These are phyloP conservation scores for Neofusicoccum sp. DNA, from an alignment of 2,329 filamentous ascomycete species.

Conservation along the genomic window DNA sequence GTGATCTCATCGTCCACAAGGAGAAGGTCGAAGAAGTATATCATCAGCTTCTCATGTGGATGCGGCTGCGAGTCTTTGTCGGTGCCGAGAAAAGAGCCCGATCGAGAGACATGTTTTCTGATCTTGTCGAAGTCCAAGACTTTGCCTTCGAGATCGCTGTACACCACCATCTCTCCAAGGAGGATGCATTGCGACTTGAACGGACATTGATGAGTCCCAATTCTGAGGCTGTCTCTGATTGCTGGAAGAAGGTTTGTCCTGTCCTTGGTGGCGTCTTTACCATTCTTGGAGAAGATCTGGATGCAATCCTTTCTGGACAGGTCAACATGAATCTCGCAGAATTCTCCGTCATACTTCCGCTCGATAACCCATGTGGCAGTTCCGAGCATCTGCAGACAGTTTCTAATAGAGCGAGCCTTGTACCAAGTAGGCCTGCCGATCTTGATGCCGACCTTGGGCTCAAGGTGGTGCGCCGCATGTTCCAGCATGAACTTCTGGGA, in stretches of 20 bases:
- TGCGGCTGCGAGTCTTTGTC: slow-evolving; percentile 64
- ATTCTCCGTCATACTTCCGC: slow-evolving; percentile 83
- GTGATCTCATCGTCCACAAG: slow-evolving; percentile 55
- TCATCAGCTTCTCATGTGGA: slow-evolving; percentile 57
- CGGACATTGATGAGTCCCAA: slow-evolving; percentile 58
- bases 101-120: slow-evolving; percentile 72
- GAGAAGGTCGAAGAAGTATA: slow-evolving; percentile 61
- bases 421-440: slow-evolving; percentile 45
- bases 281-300: slow-evolving; percentile 88
- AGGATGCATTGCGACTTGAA: slow-evolving; percentile 69
- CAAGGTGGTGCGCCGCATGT: slow-evolving; percentile 39
- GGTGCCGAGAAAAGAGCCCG: slow-evolving; percentile 67
- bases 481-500: slow-evolving; percentile 34
- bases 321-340: slow-evolving; percentile 84
- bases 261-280: slow-evolving; percentile 81
- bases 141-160: slow-evolving; percentile 62
- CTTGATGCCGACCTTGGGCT: slow-evolving; percentile 44
- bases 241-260: slow-evolving; percentile 60
- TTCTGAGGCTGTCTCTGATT: slow-evolving; percentile 62
- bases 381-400: slow-evolving; percentile 66
- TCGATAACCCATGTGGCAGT: slow-evolving; percentile 68
- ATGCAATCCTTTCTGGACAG: slow-evolving; percentile 59
- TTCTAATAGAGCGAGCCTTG: slow-evolving; percentile 59
- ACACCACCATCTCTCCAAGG: slow-evolving; percentile 80
- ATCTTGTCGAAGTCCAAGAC: slow-evolving; percentile 80